Conservation (phyloP, 495 filamentous ascomycete species). For the Pyronema omphalodes region DNA sequence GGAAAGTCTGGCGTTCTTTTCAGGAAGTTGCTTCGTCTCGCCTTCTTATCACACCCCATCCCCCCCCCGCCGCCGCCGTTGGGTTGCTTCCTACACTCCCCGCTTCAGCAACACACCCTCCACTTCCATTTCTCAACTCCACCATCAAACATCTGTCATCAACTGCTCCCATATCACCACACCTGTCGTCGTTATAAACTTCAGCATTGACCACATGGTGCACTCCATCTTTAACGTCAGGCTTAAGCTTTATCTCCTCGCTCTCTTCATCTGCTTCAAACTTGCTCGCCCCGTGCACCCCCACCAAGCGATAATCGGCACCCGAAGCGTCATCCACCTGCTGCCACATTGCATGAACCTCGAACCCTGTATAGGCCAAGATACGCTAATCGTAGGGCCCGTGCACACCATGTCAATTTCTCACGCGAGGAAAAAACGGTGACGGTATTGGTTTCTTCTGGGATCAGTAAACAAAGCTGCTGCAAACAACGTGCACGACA, state of each 20-base stretch:
- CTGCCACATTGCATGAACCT: background rate
- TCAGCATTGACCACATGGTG: background rate
- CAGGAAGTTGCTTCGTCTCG: background rate
- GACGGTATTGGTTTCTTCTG: background rate
- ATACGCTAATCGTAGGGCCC: background rate
- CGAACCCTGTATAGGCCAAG: background rate
- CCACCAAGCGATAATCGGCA: too few species aligned
- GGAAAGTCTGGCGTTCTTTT: background rate
- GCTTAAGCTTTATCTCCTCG: background rate
- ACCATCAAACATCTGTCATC: too few species aligned
- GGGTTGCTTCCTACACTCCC: too few species aligned
- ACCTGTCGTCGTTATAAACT: background rate
- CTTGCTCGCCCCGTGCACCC: too few species aligned
- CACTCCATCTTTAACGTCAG: background rate
- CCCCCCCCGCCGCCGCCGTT: background rate
- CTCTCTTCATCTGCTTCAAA: too few species aligned
- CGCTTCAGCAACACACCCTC: too few species aligned
- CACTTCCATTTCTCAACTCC: too few species aligned
- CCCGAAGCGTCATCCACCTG: background rate
- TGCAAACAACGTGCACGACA: background rate
- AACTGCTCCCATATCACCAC: background rate
- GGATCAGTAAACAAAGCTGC: background rate
- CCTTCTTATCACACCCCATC: background rate
- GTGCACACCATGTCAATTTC: background rate
- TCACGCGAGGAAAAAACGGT: background rate